phyloP scores from a whole-genome alignment of 768 basidiomycete genomes.

The Cyclocybe aegerita region DNA sequence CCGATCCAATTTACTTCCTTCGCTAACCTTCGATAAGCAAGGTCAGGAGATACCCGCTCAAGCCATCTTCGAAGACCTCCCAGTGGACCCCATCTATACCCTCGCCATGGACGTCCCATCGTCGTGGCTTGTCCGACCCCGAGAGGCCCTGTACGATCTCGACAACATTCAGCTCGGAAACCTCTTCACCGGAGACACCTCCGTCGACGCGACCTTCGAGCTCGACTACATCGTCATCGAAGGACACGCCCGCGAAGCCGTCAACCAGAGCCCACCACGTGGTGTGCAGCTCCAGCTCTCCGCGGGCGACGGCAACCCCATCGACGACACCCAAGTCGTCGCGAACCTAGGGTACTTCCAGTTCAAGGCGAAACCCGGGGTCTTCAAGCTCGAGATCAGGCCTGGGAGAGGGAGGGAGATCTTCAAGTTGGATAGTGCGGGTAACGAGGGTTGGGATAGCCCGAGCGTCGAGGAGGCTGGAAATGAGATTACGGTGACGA shows the following conservation, averaged over 20 bases:
- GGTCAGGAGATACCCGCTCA: constrained; percentile 62
- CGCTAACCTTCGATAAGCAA: constrained; percentile 59
- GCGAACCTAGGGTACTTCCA: constrained; percentile 96
- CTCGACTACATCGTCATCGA: constrained; percentile 92
- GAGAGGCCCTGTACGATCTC: constrained; percentile 85
- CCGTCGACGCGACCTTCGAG: constrained; percentile 78
- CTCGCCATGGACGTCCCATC: constrained; percentile 89
- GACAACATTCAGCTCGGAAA: constrained; percentile 90
- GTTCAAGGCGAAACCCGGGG: constrained; percentile 90
- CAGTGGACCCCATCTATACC: constrained; percentile 87
- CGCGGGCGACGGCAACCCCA: constrained; percentile 36
- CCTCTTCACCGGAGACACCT: constrained; percentile 57
- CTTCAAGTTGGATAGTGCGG: constrained; percentile 81
- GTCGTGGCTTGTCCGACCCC: constrained; percentile 92
- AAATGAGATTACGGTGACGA: constrained; percentile 76
- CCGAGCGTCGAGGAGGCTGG: constrained; percentile 66
- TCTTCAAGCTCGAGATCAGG: constrained; percentile 80
- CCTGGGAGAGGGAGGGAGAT: constrained; percentile 80
- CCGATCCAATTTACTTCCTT: constrained; percentile 65
- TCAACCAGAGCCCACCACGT: constrained; percentile 69
- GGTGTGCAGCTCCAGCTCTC: constrained; percentile 89
- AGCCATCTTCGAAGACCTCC: constrained; percentile 70
- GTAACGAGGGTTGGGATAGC: constrained; percentile 89
- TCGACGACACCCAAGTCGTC: constrained; percentile 91
- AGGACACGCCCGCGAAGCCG: constrained; percentile 84